Evolutionary conservation across 768 basidiomycete species (phyloP), one percentile per base, ranked within the genome.

Genomic region (Termitomyces sp.): DNA sequence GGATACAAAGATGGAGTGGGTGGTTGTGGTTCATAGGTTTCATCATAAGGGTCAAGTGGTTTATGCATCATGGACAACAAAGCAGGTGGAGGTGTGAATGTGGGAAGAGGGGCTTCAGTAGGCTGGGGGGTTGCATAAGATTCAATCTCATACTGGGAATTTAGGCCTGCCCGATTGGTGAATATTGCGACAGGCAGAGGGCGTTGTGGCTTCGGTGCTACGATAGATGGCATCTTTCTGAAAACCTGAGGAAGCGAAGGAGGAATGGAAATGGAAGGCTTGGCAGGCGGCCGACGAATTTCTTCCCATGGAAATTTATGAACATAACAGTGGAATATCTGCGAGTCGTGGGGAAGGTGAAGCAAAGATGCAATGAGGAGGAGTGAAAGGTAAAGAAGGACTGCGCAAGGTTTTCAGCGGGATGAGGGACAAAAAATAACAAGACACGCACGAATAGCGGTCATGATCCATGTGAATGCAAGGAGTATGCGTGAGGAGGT

Each of bases 371-470:
- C 69, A n/a, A 77, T 65, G 22, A 79, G 65, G 54, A 88, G 68
- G 13, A 76, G 64, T n/a, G 75, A 64, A 52, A 86, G 72, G 67
- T 89, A 89, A n/a, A 72, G 58, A 47, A 88, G 66, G 52, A 88
- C 87, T 90, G 57, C 5, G 39, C 12, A 48, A 54, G 44, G 46
- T 57, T 24, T 48, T 46, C 51, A 57, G 46, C 12, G 53, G n/a
- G 41, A 49, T 51, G 36, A 54, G 31, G 47, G 18, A 16, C 41
- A 2, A 51, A 44, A 31, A 42, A 9, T 29, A 42, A 10, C 26
- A 18, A 26, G 54, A 28, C 28, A 75, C 80, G 56, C 55, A 84
- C 82, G 65, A 34, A 69, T 67, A 46, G 69, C 53, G 28, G 77
- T 70, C 42, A 58, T 56, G 12, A 66, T 57, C 68, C 68, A 69